Evolutionary conservation across 768 basidiomycete genomes (phyloP).

Genomic region (Artomyces pyxidatus): DNA sequence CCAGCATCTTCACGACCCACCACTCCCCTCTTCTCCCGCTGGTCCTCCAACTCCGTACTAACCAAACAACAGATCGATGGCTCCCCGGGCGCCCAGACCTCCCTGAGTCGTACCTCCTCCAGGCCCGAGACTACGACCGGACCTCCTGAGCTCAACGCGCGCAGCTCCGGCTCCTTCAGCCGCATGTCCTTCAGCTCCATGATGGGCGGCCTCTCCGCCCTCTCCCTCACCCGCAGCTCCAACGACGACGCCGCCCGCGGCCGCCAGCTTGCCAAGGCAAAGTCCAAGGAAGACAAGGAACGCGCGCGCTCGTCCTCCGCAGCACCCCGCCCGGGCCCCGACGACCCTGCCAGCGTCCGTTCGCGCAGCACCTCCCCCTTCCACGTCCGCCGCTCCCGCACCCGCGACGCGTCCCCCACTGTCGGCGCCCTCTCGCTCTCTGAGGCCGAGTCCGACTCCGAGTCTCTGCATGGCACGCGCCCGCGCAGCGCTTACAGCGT

Average conservation of each 20-base stretch:
- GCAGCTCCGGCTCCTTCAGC: constrained; percentile 43
- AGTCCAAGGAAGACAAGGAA: constrained; percentile 25
- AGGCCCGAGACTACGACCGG: constrained; percentile 14
- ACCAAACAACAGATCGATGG: constrained; percentile 33
- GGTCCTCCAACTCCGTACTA: constrained; percentile 23
- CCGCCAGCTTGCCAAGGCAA: constrained; percentile 37
- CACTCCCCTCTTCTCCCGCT: constrained; percentile 22
- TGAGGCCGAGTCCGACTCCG: constrained; percentile 55
- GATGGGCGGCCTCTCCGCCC: constrained; percentile 62
- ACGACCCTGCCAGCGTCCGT: constrained; percentile 34
- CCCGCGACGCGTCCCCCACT: constrained; percentile 42
- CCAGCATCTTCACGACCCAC: constrained; percentile 20
- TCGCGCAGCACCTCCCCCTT: constrained; percentile 81
- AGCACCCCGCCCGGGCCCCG: constrained; percentile 32
- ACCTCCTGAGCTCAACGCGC: constrained; percentile 17
- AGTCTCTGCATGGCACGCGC: constrained; percentile 34
- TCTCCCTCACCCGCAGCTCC: constrained; percentile 48
- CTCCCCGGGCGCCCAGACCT: constrained; percentile 38
- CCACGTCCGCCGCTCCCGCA: constrained; percentile 56
- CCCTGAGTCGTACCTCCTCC: constrained; percentile 38
- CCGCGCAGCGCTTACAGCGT: constrained; percentile 58
- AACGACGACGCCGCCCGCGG: constrained; percentile 42
- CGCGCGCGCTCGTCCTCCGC: constrained; percentile 28
- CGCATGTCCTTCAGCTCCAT: constrained; percentile 59
- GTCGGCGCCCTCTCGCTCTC: constrained; percentile 48